Percentiles rank a stretch among this genome's conserved stretches.
Conservation (phyloP, 495 filamentous ascomycete genomes). For the Penicillium roqueforti region DNA sequence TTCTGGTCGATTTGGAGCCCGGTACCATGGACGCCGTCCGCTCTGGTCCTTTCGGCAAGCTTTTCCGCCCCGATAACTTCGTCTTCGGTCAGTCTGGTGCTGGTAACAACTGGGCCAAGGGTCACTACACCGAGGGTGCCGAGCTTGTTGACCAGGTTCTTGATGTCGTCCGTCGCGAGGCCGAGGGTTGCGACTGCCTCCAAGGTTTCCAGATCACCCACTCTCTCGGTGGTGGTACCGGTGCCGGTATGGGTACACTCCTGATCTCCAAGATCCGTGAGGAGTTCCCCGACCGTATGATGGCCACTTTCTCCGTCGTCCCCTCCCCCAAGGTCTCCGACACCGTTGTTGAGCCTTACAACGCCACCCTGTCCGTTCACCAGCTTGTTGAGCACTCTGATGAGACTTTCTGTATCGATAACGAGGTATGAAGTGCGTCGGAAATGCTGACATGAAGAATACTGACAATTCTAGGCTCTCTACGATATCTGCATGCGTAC, state of each 20-base stretch:
- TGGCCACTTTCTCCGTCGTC: slow-evolving; percentile 99
- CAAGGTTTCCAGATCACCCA: slow-evolving; percentile 99
- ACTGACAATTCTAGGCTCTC: slow-evolving; percentile 61
- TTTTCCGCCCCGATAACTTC: slow-evolving; percentile 99
- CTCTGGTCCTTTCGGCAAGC: slow-evolving; percentile 96
- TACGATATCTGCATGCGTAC: slow-evolving; percentile 99
- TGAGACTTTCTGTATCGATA: slow-evolving; percentile 99
- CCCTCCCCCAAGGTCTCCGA: slow-evolving; percentile 99
- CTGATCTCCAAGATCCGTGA: slow-evolving; percentile 99
- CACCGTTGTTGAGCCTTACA: slow-evolving; percentile 99
- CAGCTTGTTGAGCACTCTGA: slow-evolving; percentile 99
- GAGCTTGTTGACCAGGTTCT: slow-evolving; percentile 98
- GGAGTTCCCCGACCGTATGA: slow-evolving; percentile 99
- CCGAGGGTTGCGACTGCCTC: slow-evolving; percentile 98
- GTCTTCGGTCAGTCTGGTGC: slow-evolving; percentile 99
- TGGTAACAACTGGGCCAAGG: slow-evolving; percentile 99
- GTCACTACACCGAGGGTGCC: slow-evolving; percentile 99
- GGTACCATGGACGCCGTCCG: slow-evolving; percentile 99
- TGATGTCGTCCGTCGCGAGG: slow-evolving; percentile 98
- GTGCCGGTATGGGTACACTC: slow-evolving; percentile 99
- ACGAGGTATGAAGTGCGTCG: slow-evolving; percentile 61
- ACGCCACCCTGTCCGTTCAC: slow-evolving; percentile 97
- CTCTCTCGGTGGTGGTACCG: slow-evolving; percentile 99
- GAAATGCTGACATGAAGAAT: neutral
- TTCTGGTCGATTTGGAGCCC: slow-evolving; percentile 98